Percentiles rank a stretch among this genome's conserved stretches.
phyloP scores from a whole-genome alignment of 208 protist species.

The Herpetomonas tarakana region DNA sequence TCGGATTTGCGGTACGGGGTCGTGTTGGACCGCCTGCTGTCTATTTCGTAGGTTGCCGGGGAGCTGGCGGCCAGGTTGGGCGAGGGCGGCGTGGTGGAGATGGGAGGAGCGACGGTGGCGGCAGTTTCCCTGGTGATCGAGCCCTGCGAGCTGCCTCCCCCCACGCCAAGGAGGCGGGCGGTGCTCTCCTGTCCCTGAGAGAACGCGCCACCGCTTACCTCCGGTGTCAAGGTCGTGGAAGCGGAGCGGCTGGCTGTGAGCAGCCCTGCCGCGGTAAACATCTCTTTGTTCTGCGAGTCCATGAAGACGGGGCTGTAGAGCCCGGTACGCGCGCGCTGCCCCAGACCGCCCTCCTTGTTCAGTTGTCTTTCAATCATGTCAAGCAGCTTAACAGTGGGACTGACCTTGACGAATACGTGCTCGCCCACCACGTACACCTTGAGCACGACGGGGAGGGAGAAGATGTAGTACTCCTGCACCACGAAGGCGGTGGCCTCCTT shows the following conservation, averaged over 20 bases:
- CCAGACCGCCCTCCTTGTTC: background rate
- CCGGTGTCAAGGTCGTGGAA: background rate
- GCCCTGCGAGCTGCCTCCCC: too few species aligned
- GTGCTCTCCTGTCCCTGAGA: background rate
- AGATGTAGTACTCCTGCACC: slow-evolving; percentile 63
- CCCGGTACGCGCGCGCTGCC: background rate
- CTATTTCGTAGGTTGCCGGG: too few species aligned
- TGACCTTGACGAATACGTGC: slow-evolving; percentile 53
- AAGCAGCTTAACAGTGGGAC: slow-evolving; percentile 52
- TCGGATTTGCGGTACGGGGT: too few species aligned
- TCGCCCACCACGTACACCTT: slow-evolving; percentile 82
- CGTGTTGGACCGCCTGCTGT: too few species aligned
- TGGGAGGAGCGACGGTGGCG: too few species aligned
- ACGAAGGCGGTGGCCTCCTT: slow-evolving; percentile 43
- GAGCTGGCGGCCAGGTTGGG: background rate
- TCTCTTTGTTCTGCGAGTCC: slow-evolving; percentile 55
- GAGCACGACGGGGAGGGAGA: slow-evolving; percentile 66
- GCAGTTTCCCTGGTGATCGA: too few species aligned
- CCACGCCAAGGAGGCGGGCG: background rate
- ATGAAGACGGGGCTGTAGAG: slow-evolving; percentile 42
- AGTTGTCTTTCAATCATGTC: slow-evolving; percentile 15
- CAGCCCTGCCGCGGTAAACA: slow-evolving; percentile 30
- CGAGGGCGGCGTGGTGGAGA: too few species aligned
- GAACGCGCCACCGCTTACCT: background rate
- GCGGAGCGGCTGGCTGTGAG: slow-evolving; percentile 7